These are phyloP conservation scores for Apiospora rasikravindrae DNA, from an alignment of 2,329 filamentous ascomycete genomes.

Conservation along the genomic window DNA sequence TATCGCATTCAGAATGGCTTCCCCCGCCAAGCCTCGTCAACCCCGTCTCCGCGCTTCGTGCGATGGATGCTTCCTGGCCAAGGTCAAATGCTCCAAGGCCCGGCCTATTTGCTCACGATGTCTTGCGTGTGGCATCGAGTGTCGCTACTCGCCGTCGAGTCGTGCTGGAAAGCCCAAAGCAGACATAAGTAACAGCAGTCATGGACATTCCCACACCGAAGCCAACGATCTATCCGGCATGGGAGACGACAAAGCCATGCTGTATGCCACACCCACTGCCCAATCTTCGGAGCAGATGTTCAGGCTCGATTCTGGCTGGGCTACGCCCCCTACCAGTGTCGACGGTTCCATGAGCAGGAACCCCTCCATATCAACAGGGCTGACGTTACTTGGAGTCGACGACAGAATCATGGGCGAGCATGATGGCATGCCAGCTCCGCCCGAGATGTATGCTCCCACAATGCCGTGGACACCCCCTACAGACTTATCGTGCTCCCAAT, in stretches of 20 bases:
- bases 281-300: conserved; percentile 39
- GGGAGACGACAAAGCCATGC: conserved; percentile 37
- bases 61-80: conserved; percentile 60
- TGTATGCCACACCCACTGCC: conserved; percentile 36
- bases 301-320: conserved; percentile 45
- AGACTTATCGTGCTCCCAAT: conserved; percentile 41
- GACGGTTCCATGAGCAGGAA: conserved; percentile 42
- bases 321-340: conserved; percentile 43
- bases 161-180: conserved; percentile 55
- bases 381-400: conserved; percentile 39
- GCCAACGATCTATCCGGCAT: conserved; percentile 30
- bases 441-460: conserved; percentile 42
- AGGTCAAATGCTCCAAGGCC: conserved; percentile 61
- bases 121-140: conserved; percentile 53
- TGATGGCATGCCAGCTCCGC: conserved; percentile 33
- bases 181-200: conserved; percentile 31
- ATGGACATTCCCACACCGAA: conserved; percentile 28
- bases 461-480: conserved; percentile 48
- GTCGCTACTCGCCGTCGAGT: conserved; percentile 58
- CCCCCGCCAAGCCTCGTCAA: conserved; percentile 42
- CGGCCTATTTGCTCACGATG: conserved; percentile 60
- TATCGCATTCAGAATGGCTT: conserved; percentile 26
- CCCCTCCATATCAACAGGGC: conserved; percentile 41
- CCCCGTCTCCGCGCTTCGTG: conserved; percentile 55
- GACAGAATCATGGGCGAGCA: conserved; percentile 32